Evolutionary conservation across 352 stramenopile species (phyloP), one percentile per base, ranked within the genome.

Genomic region (Pythium aphanidermatum): DNA sequence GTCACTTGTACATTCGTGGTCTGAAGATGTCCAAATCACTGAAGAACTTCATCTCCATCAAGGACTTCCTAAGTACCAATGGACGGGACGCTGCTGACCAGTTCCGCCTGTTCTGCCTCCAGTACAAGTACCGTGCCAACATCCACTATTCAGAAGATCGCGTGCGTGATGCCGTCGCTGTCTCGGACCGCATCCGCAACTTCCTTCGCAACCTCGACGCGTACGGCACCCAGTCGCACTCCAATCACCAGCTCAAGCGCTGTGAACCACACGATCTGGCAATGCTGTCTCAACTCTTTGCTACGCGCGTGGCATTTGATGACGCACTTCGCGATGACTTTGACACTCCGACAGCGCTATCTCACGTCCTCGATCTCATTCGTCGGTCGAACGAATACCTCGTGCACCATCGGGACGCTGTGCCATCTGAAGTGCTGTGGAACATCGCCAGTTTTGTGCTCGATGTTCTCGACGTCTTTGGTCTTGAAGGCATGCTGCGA

Each of bases 11-110:
- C 60, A 98, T 99, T 46, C 73, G 96, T 40, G 96, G 95, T 5
- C 56, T 94, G 21, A 99, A 99, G 65, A 99, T 99, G 96, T 97
- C 86, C 51, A 99, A 99, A 70, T 98, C 84, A 21, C 72, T 99
- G 27, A 99, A 99, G 70, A 99, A 99, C 61, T 99, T 99, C 57
- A 93, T 98, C 48, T 98, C 91, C 20, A 95, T 99, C 47, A 66
- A 76, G 36, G 83, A 98, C 23, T 87, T 97, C 51, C 54, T 97
- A 23, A 47, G 37, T 2, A 25, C 25, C 23, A 53, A 64, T 36
- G 50, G 50, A n/a, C 28, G 19, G n/a, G 50, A 52, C 34, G 65
- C 47, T 0, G 66, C 75, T 13, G 80, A 95, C 41, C 73, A 91
- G 30, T 96, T 96, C 47, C 74, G 87, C 3, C 29, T 95, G 10